Base-by-base conservation (phyloP, 2,329 filamentous ascomycete genomes). In the Clonostachys chloroleuca region DNA sequence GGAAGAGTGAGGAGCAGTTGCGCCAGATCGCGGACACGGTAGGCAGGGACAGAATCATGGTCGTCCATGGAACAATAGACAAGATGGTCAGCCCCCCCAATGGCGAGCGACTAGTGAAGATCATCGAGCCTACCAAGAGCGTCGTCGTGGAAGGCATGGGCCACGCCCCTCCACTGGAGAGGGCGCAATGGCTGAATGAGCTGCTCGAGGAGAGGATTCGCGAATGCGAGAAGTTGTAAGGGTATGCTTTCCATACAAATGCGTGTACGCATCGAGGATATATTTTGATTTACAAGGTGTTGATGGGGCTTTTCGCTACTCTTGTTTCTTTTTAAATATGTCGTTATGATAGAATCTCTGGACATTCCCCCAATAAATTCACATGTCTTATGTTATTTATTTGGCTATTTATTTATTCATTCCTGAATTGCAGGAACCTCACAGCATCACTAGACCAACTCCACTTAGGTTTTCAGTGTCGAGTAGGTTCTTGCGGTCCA, bases 381-480 rank as follows among this genome's bases (percentile, higher is more conserved):
- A 30, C 3, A 30, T 30, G 8, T 9, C 3, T 30, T 10, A 3
- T 4, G 24, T 30, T 10, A 30, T 30, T 30, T 30, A 30, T 30
- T 30, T 30, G 24, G 8, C 24, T 30, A 34, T 42, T 14, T 16
- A 35, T 20, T n/a, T 34, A 12, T 16, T 33, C 7, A 30, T 10
- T 30, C 24, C 9, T 30, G 24, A 10, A 30, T 10, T 30, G 8
- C 24, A 30, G 24, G 6, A 14, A 17, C 48, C 67, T 54, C 63
- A 74, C 43, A 74, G 73, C 84, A 95, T 91, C 20, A 96, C 89
- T 60, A 96, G 81, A 37, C 94, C 94, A 50, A 99, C 84, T 2
- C 94, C 92, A 57, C 92, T 94, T 62, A 91, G 81, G 52, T 81
- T 79, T 48, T 84, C 83, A 56, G 85, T 81, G 62, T 96, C 92